Base-by-base conservation (phyloP, 1,284 basidiomycete species). In the Ustanciosporium gigantosporum region DNA sequence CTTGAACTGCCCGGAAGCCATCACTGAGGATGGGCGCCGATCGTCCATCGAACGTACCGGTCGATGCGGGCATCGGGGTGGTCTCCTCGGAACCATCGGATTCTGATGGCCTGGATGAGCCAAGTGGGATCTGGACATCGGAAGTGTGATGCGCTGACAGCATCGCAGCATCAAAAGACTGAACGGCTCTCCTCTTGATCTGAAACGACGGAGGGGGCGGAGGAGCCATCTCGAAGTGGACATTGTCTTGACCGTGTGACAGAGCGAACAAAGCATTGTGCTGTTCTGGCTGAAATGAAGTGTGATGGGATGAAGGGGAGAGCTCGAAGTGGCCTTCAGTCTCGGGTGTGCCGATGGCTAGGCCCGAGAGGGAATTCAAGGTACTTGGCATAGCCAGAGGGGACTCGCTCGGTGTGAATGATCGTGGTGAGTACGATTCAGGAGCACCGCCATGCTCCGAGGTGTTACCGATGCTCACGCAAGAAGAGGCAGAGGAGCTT, bases 31-130 rank as follows among this genome's bases (percentile, higher is more conserved):
- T 55, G 41, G 16, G 35, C 4, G 59, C 36, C 8, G 51, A 16
- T 31, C 64, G 61, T 25, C 67, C 67, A 2, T 44, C 40, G 25
- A 70, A 69, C 8, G 48, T 57, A 29, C 62, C 52, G 0, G 46
- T 53, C 22, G 52, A 56, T 5, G 53, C 46, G 3, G 66, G 68
- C 68, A 70, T 68, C 23, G 66, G 68, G 6, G 62, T 68, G 1
- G 51, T 52, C 40, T 68, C 66, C 31, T 66, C 56, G 8, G 55
- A 55, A n/a, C 46, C 46, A n/a, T 67, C 53, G 29, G 59, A 58
- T 32, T 53, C 60, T 49, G 38, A 44, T 40, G 46, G 44, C n/a
- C 35, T 22, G 21, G 50, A 48, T 6, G 29, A 23, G 20, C 43
- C 35, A 23, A 36, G 27, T 11, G 47, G 39, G 11, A 36, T 17